Evolutionary conservation across 2,329 filamentous ascomycete species (phyloP), one percentile per base, ranked within the genome.

Genomic region (Nemania abortiva): DNA sequence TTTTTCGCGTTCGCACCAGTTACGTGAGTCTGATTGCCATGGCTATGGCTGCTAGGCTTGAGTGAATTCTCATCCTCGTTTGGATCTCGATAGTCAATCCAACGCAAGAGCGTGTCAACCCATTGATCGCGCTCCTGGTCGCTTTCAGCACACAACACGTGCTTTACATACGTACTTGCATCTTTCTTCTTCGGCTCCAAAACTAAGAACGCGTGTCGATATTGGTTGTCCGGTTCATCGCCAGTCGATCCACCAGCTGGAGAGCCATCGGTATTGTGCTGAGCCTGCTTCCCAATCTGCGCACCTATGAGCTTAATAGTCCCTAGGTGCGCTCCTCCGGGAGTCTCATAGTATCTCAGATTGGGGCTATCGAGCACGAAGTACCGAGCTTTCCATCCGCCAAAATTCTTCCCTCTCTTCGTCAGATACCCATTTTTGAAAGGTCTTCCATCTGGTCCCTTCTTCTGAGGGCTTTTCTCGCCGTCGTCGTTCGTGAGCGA

Each of bases 391-490:
- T 99, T 99, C 96, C 96, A 99, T 57, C 96, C 96, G 60, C 96
- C 96, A 82, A 99, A 99, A 77, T 98, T 98, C 85, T 99, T 99
- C 57, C 96, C 96, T 74, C 93, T 89, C 83, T 99, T 99, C 1
- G 96, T 98, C 58, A 99, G 84, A 80, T 98, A 99, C 9, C 96
- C 96, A 77, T 91, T 95, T 77, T 93, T 94, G 68, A 90, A 86
- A 9, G 91, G 89, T 57, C 90, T 89, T 3, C 90, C 89, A 74
- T 91, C 89, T 6, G 89, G 85, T 0, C 89, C 88, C 77, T 80
- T 86, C 76, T 80, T 86, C 62, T 78, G 75, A n/a, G 74, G 72
- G 9, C 76, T 79, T 42, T 80, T 77, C 47, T 83, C 80, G 27
- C 76, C 78, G n/a, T 74, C 75, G 34, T 85, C 81, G 0, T 75